phyloP scores from a whole-genome alignment of 768 basidiomycete species.

The Lactarius tabidus region DNA sequence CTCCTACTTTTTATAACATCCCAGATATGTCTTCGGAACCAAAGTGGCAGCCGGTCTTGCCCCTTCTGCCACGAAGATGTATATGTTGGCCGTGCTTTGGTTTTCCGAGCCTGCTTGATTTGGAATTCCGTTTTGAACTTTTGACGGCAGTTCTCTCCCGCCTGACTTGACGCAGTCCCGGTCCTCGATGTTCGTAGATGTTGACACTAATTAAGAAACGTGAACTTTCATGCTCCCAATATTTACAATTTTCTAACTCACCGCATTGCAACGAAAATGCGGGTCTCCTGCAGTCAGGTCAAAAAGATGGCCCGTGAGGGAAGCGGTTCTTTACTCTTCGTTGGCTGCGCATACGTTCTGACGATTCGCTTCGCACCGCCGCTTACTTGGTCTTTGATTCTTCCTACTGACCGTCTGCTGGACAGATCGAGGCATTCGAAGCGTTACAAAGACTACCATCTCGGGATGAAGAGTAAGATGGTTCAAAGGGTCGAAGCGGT shows the following conservation, averaged over 20 bases:
- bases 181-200: not conserved
- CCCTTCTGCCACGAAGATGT: not conserved
- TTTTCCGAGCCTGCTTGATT: not conserved
- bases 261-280: not conserved
- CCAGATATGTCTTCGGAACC: not conserved
- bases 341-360: not conserved
- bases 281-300: not conserved
- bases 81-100: not conserved
- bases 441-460: not conserved
- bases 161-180: not conserved
- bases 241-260: not conserved
- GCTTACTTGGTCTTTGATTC: not conserved
- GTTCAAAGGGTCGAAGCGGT: not conserved
- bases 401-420: not conserved
- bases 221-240: not conserved
- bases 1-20: constrained; percentile 8
- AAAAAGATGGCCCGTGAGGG: not conserved
- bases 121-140: constrained; percentile 7
- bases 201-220: not conserved
- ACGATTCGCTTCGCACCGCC: not conserved
- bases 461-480: not conserved
- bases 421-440: not conserved
- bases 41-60: not conserved
- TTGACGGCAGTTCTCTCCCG: constrained; percentile 4
- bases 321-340: not conserved